Evolutionary conservation across 805 yeast species (phyloP).

Genomic region (Candida taoyuanica): DNA sequence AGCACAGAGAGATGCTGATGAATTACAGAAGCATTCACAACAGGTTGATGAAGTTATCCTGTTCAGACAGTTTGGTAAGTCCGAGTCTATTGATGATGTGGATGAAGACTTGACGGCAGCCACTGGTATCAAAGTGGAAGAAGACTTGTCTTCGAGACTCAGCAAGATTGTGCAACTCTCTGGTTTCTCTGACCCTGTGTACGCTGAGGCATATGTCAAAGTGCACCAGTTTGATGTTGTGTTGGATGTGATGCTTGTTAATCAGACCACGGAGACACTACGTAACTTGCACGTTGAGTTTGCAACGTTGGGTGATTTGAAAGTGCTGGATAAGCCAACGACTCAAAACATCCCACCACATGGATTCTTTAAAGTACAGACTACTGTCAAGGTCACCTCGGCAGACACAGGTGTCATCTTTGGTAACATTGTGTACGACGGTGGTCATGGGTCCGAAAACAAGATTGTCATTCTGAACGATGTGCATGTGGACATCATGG

Average conservation of each 20-base stretch:
- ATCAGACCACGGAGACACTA: slow-evolving; percentile 88
- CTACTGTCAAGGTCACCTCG: slow-evolving; percentile 89
- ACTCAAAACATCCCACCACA: slow-evolving; percentile 94
- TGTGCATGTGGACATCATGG: slow-evolving; percentile 94
- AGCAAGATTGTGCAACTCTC: slow-evolving; percentile 88
- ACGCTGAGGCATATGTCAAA: slow-evolving; percentile 94
- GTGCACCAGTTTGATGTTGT: slow-evolving; percentile 97
- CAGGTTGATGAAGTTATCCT: slow-evolving; percentile 73
- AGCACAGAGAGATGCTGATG: slow-evolving; percentile 51
- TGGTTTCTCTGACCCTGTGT: slow-evolving; percentile 97
- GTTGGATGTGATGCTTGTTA: slow-evolving; percentile 86
- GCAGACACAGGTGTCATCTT: slow-evolving; percentile 98
- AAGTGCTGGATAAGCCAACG: slow-evolving; percentile 87
- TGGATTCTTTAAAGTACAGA: slow-evolving; percentile 86
- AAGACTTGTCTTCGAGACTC: slow-evolving; percentile 69
- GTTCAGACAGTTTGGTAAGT: slow-evolving; percentile 71
- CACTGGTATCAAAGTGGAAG: slow-evolving; percentile 45
- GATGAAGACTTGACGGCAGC: slow-evolving; percentile 61
- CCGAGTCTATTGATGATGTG: slow-evolving; percentile 39
- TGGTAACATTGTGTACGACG: slow-evolving; percentile 95
- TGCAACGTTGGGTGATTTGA: slow-evolving; percentile 93
- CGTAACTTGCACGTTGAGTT: slow-evolving; percentile 91
- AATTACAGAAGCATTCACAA: slow-evolving; percentile 57
- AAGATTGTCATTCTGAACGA: slow-evolving; percentile 90
- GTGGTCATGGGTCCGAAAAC: slow-evolving; percentile 85